These are phyloP conservation scores for Aspergillus tubingensis DNA, from an alignment of 2,329 filamentous ascomycete genomes.

Conservation along the genomic window DNA sequence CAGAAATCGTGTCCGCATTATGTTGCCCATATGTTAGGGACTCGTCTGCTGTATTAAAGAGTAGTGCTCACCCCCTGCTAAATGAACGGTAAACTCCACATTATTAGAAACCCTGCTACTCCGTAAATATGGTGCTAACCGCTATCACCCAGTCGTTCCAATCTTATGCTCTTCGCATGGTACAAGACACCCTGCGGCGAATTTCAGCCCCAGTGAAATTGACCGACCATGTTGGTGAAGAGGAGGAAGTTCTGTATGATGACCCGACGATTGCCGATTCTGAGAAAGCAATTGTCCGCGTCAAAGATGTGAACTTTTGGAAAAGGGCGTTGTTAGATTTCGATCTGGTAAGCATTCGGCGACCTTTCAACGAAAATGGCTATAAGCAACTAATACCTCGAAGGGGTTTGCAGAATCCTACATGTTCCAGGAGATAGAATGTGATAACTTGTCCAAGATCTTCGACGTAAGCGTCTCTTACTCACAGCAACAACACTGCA, in stretches of 20 bases:
- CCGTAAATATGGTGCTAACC: background rate
- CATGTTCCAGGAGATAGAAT: slow-evolving; percentile 71
- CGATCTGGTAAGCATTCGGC: background rate
- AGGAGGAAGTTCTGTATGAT: background rate
- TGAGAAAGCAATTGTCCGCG: background rate
- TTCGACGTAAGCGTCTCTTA: slow-evolving; percentile 55
- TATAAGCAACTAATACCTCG: background rate
- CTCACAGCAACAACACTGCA: background rate
- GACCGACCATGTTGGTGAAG: background rate
- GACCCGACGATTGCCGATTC: background rate
- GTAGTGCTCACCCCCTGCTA: background rate
- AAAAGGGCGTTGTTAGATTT: background rate
- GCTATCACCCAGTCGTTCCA: background rate
- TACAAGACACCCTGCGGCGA: background rate
- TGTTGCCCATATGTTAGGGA: too few species aligned
- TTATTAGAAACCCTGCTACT: too few species aligned
- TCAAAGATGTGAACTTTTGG: slow-evolving; percentile 5
- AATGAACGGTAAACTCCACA: background rate
- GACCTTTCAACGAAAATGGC: too few species aligned
- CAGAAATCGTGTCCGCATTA: too few species aligned
- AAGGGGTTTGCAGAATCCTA: slow-evolving; percentile 70
- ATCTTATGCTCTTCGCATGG: background rate
- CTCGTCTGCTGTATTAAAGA: background rate
- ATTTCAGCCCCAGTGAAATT: background rate
- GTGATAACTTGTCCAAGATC: slow-evolving; percentile 66